Evolutionary conservation across 257 asterid genomes (phyloP).

Genomic region (Marsdenia floribunda): DNA sequence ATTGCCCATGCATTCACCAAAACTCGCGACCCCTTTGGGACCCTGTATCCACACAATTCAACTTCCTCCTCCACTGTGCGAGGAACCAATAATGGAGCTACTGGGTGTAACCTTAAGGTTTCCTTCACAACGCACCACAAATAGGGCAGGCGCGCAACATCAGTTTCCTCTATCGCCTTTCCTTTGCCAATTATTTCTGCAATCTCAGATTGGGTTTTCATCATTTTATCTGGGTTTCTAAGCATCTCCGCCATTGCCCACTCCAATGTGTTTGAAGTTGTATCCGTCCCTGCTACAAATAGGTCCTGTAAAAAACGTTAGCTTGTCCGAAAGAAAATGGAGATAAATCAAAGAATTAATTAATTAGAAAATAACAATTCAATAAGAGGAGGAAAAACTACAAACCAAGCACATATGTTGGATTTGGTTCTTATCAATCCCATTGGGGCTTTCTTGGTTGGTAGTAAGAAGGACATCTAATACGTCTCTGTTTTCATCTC

Average conservation of each 20-base stretch:
- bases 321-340: not conserved
- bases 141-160: conserved; percentile 20
- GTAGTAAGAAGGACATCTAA: conserved; percentile 24
- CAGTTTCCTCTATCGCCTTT: conserved; percentile 22
- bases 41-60: conserved; percentile 19
- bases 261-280: conserved; percentile 23
- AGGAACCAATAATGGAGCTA: conserved; percentile 27
- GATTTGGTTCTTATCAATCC: conserved; percentile 53
- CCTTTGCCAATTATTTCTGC: conserved; percentile 23
- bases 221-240: conserved; percentile 19
- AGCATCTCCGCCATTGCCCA: conserved; percentile 34
- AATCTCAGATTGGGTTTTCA: conserved; percentile 28
- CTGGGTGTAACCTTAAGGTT: conserved; percentile 25
- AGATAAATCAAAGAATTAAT: too few relatives aligned
- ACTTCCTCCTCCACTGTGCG: conserved; percentile 23
- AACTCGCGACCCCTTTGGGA: conserved; percentile 23
- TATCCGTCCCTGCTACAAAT: conserved; percentile 30
- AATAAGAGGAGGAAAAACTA: conserved; percentile 15
- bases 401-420: conserved; percentile 68
- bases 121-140: conserved; percentile 25
- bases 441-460: conserved; percentile 44
- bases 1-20: conserved; percentile 33
- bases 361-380: too few relatives aligned
- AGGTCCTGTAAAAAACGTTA: conserved; percentile 20
- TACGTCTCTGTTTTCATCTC: conserved; percentile 27